Percentiles rank a stretch among this genome's conserved stretches.
Conservation (phyloP, 2,329 filamentous ascomycete species). For the Exophiala calicioides region DNA sequence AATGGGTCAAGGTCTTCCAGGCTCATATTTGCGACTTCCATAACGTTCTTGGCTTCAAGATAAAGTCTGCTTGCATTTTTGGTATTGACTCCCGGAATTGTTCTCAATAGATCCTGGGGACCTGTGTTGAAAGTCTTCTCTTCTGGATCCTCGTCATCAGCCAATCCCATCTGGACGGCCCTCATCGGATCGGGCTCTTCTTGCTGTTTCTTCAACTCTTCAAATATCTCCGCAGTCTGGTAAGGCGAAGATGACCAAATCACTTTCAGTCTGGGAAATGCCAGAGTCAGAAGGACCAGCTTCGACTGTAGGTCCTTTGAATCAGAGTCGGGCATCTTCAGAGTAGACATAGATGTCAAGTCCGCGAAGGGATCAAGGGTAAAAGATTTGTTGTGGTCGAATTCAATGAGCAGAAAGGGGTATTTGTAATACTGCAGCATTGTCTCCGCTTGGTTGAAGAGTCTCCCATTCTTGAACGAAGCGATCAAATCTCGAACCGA, state of each 20-base stretch:
- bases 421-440: conserved; percentile 93
- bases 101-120: conserved; percentile 85
- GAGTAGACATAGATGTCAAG: conserved; percentile 63
- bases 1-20: conserved; percentile 69
- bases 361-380: conserved; percentile 74
- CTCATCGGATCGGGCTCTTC: conserved; percentile 86
- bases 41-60: conserved; percentile 71
- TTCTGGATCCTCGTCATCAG: conserved; percentile 59
- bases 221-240: conserved; percentile 96
- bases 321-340: conserved; percentile 61
- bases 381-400: conserved; percentile 96
- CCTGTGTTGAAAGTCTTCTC: conserved; percentile 75
- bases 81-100: conserved; percentile 79
- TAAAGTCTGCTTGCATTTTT: conserved; percentile 74
- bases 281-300: conserved; percentile 85
- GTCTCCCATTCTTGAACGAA: conserved; percentile 85
- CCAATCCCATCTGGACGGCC: conserved; percentile 78
- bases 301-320: conserved; percentile 85
- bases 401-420: conserved; percentile 93
- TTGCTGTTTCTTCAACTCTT: conserved; percentile 85
- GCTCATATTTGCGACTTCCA: conserved; percentile 84
- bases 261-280: conserved; percentile 84
- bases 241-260: conserved; percentile 94
- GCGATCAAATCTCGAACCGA: conserved; percentile 87
- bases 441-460: conserved; percentile 88